phyloP scores from a whole-genome alignment of 2,329 filamentous ascomycete species.

The Phyllachora maydis region DNA sequence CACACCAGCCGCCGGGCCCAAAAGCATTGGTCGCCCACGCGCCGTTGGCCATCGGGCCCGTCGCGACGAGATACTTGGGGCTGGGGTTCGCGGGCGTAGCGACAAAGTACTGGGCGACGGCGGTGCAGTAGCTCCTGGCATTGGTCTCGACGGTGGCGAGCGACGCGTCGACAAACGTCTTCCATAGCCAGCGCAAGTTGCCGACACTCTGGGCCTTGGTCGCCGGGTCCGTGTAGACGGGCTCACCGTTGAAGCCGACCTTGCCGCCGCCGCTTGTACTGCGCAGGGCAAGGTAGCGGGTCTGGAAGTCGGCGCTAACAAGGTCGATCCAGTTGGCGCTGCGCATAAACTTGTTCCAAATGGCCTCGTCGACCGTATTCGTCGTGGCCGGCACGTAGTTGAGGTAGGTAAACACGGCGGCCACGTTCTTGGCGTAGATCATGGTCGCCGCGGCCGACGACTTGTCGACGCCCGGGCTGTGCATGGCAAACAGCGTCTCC shows the following conservation, averaged over 20 bases:
- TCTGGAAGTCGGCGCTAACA: neutral
- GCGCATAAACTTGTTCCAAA: constrained; percentile 1
- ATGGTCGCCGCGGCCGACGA: no score
- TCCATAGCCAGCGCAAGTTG: neutral
- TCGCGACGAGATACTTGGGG: neutral
- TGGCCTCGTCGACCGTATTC: neutral
- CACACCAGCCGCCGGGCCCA: neutral
- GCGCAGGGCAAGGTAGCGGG: no score
- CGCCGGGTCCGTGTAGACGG: neutral
- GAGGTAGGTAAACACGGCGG: neutral
- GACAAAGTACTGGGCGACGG: neutral
- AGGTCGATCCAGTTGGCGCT: neutral
- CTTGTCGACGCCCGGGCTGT: no score
- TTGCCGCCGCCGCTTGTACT: no score
- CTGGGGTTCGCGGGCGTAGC: neutral
- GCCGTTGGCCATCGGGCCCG: no score
- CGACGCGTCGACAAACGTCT: neutral
- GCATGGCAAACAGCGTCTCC: neutral
- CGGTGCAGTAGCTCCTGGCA: neutral
- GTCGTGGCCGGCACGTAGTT: neutral
- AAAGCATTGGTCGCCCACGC: neutral
- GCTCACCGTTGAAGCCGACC: neutral
- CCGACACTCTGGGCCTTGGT: neutral
- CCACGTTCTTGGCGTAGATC: no score
- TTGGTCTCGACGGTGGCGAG: neutral